Evolutionary conservation across 139 green algal genomes (phyloP), one percentile per base, ranked within the genome.

Genomic region (Chlamydomonas asymmetrica): DNA sequence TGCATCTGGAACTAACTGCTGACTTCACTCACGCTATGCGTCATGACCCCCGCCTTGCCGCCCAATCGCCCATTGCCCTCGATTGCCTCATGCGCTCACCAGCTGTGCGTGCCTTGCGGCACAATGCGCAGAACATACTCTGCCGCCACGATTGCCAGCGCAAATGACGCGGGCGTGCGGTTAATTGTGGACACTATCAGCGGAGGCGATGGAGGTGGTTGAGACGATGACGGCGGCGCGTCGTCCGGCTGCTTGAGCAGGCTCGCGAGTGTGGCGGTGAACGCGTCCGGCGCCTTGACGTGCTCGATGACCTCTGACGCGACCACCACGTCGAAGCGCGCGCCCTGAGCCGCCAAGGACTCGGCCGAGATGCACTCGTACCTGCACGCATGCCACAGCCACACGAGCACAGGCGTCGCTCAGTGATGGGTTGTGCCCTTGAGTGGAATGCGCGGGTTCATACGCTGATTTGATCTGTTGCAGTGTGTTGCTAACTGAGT

Each of bases 171-270:
- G 1, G 83, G 77, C 1, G 95, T 98, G 56, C 94, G 84, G 83
- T 96, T 97, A 35, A 98, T 82, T 0, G 95, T 98, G 32, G 92
- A 94, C 7, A 98, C 65, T 6, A 95, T 40, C 2, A 83, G 23
- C 0, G 66, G 16, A 5, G 78, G 29, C 94, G 75, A 35, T 65
- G 78, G 16, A 0, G 57, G 22, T 6, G 5, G 13, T 4, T 50
- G 43, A 16, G 59, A 31, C 49, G 50, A 31, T 31, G 49, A 45
- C 67, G 8, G 27, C 8, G 13, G 16, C 70, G 5, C n/a, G 13
- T 59, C 54, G 34, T n/a, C 54, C 27, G 25, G 57, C 22, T 34
- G 49, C 50, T 5, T 72, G 32, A 79, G 29, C 61, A 83, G 49
- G 1, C 59, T 66, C 25, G 71, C 68, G 13, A 95, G 75, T 22